Evolutionary conservation across 202 grass and related monocot species (phyloP).

Genomic region (Bolboschoenoplectus hybrid): DNA sequence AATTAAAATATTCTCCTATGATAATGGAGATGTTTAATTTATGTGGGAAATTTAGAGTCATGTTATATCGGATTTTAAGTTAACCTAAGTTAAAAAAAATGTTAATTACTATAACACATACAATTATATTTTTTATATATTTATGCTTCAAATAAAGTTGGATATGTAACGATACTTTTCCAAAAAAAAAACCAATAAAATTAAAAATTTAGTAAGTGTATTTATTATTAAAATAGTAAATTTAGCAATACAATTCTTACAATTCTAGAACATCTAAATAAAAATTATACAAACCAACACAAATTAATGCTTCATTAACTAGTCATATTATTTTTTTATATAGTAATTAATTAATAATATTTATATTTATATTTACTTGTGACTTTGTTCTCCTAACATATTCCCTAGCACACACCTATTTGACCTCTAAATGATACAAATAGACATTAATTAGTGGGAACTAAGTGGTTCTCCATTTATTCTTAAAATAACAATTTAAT

Average conservation of each 20-base stretch:
- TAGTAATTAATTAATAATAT: neutral
- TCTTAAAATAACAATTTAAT: slow-evolving; percentile 5
- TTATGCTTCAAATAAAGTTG: no score
- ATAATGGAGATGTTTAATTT: neutral
- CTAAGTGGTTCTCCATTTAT: slow-evolving; percentile 35
- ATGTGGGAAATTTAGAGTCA: neutral
- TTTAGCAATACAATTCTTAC: neutral
- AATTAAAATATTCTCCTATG: neutral
- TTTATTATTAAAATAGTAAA: neutral
- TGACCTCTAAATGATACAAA: slow-evolving; percentile 12
- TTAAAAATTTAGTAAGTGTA: neutral
- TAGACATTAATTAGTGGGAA: slow-evolving; percentile 10
- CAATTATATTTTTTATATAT: no score
- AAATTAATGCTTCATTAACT: neutral
- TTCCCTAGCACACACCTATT: slow-evolving; percentile 4
- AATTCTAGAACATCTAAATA: neutral
- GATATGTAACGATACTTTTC: no score
- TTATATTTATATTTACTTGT: slow-evolving; percentile 3
- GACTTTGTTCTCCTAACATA: neutral
- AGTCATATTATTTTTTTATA: neutral
- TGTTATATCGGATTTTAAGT: neutral
- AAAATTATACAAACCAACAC: neutral
- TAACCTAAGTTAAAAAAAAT: no score
- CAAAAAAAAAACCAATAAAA: neutral
- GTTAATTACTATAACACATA: no score